These are phyloP conservation scores for Drechslera avenae DNA, from an alignment of 2,329 filamentous ascomycete species.

Conservation along the genomic window DNA sequence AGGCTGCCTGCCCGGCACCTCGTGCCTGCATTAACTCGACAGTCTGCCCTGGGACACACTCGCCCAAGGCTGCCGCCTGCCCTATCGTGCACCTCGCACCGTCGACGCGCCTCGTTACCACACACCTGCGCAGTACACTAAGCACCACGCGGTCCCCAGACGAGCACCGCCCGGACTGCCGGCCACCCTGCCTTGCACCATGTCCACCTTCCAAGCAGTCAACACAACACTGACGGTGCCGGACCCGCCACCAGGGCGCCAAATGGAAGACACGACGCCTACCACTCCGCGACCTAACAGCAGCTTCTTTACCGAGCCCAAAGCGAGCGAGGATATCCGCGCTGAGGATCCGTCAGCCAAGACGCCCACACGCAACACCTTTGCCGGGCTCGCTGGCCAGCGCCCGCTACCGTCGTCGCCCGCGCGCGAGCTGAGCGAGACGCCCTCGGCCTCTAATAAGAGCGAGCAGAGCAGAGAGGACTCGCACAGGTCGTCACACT, in stretches of 20 bases:
- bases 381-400: constrained; percentile 54
- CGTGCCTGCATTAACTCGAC: constrained; percentile 9
- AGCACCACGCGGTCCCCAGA: constrained; percentile 11
- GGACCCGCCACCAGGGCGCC: constrained; percentile 50
- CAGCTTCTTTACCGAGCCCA: constrained; percentile 49
- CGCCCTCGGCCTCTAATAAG: constrained; percentile 40
- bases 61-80: neutral
- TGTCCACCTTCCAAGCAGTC: constrained; percentile 66
- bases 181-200: constrained; percentile 32
- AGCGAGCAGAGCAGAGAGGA: constrained; percentile 58
- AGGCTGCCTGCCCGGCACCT: constrained; percentile 7
- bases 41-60: constrained; percentile 8
- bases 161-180: constrained; percentile 4
- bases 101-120: constrained; percentile 10
- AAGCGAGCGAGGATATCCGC: constrained; percentile 40
- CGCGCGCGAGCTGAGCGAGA: constrained; percentile 52
- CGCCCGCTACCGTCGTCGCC: constrained; percentile 54
- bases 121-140: constrained; percentile 14
- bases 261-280: constrained; percentile 61
- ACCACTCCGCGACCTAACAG: constrained; percentile 59
- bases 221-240: constrained; percentile 59
- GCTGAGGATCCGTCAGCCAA: constrained; percentile 54
- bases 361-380: constrained; percentile 67
- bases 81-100: constrained; percentile 4
- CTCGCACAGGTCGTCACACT: constrained; percentile 66